Evolutionary conservation across 768 basidiomycete species (phyloP), one percentile per base, ranked within the genome.

Genomic region (Leucocoprinus leucothites): DNA sequence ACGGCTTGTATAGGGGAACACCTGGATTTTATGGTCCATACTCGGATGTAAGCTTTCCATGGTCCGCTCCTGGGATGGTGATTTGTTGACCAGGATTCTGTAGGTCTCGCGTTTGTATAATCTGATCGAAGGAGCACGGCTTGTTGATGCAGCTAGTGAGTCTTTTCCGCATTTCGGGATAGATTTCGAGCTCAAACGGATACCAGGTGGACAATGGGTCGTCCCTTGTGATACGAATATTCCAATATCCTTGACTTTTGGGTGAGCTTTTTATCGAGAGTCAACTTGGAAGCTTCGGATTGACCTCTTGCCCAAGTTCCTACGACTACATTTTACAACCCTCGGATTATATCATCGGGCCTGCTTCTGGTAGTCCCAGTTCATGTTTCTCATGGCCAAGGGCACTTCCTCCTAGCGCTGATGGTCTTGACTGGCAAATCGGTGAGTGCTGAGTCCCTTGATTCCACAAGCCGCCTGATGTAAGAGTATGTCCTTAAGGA

Each of bases 381-480:
- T 66, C 89, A 13, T 92, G 90, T 68, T 69, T 91, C 41, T 72
- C 87, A 22, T 92, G 90, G 90, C 89, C 89, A 0, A 74, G 70
- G 59, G 88, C 87, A 3, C 68, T 73, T 18, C 75, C 82, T 7
- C 90, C 88, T 0, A 86, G 76, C 55, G 58, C 83, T 13, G 86
- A 91, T 66, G 90, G 87, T 13, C 78, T 92, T 50, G 90, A 92
- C 62, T 92, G 90, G 90, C 87, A 91, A 66, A 74, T 92, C 47
- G 89, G 87, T 86, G 60, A 24, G 68, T 57, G n/a, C 5, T 16
- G 31, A 11, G 9, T 19, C n/a, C 28, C 14, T 28, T n/a, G 24
- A 31, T 13, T 41, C 28, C 9, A 45, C 34, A 24, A n/a, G 5
- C 40, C 22, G 43, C 25, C 38, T 40, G 11, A 16, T 4, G 6